Percentiles rank a stretch among this genome's conserved stretches.
Conservation (phyloP, 1,284 basidiomycete genomes). For the Tilletia walkeri region DNA sequence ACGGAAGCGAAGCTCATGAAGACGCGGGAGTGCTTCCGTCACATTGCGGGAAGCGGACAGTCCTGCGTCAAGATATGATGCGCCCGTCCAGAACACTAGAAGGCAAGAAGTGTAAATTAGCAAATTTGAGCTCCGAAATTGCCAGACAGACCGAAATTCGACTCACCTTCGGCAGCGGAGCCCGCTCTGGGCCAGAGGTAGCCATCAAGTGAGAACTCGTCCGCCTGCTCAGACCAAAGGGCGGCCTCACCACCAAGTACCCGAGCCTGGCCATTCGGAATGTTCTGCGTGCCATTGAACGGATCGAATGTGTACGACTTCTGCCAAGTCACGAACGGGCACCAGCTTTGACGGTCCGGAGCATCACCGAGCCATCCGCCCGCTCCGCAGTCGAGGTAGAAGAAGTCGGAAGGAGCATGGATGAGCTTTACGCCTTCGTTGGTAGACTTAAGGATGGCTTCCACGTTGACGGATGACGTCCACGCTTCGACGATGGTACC, state of each 20-base stretch:
- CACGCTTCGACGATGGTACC: conserved; percentile 73
- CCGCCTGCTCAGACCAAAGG: conserved; percentile 76
- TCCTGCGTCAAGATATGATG: conserved; percentile 47
- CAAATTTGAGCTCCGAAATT: not conserved
- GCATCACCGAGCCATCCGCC: conserved; percentile 73
- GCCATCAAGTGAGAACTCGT: conserved; percentile 68
- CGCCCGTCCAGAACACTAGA: conserved; percentile 72
- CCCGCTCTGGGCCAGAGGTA: conserved; percentile 76
- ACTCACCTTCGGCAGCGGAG: conserved; percentile 65
- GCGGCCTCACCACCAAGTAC: conserved; percentile 71
- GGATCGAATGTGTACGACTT: conserved; percentile 74
- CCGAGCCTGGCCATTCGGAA: conserved; percentile 59
- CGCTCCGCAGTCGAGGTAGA: conserved; percentile 70
- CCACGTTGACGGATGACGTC: conserved; percentile 67
- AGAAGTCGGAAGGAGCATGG: conserved; percentile 64
- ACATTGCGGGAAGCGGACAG: conserved; percentile 59
- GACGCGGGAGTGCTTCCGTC: conserved; percentile 67
- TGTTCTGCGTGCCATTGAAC: conserved; percentile 28
- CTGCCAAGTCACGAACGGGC: conserved; percentile 47
- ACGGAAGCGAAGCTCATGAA: conserved; percentile 69
- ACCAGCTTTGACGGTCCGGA: conserved; percentile 63
- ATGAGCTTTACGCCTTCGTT: conserved; percentile 67
- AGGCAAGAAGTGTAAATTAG: not conserved
- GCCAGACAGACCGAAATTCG: not conserved
- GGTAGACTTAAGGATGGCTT: conserved; percentile 63